phyloP scores from a whole-genome alignment of 2,329 filamentous ascomycete genomes.

The Phialemonium atrogriseum region DNA sequence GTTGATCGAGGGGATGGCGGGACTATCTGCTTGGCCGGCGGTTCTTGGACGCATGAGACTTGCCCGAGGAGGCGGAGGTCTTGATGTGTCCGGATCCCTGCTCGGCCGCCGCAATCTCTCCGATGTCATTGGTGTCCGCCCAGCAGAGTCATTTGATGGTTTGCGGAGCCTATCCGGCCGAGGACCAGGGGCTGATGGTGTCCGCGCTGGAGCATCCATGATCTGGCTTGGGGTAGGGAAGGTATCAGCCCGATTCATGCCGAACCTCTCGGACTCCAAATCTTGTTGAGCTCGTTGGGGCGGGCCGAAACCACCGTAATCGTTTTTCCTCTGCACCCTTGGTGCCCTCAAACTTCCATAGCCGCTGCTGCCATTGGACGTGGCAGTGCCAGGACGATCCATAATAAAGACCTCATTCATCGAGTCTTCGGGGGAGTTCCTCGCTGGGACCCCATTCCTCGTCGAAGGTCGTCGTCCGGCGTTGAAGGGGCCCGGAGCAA shows the following conservation, averaged over 20 bases:
- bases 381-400: conserved; percentile 21
- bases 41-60: conserved; percentile 35
- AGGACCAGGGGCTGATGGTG: conserved; percentile 38
- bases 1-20: conserved; percentile 35
- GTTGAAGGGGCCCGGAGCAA: conserved; percentile 60
- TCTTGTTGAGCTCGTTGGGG: conserved; percentile 29
- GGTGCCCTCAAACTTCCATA: conserved; percentile 24
- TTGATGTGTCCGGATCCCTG: conserved; percentile 40
- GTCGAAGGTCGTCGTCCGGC: conserved; percentile 26
- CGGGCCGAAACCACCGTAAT: conserved; percentile 50
- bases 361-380: conserved; percentile 23
- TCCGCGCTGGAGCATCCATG: conserved; percentile 30
- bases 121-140: conserved; percentile 14
- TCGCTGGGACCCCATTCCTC: conserved; percentile 4
- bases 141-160: conserved; percentile 12
- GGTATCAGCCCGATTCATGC: conserved; percentile 39
- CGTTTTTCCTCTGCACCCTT: conserved; percentile 37
- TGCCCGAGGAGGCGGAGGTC: conserved; percentile 43
- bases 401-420: no score
- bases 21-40: conserved; percentile 24
- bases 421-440: conserved; percentile 2
- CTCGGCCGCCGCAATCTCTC: conserved; percentile 29
- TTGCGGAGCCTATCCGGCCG: conserved; percentile 20
- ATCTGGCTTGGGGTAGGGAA: conserved; percentile 36
- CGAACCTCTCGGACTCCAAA: conserved; percentile 27